A percentile compares a stretch with the other conserved stretches of the same genome.
phyloP scores from a whole-genome alignment of 768 basidiomycete species.

The Kwoniella sp. region DNA sequence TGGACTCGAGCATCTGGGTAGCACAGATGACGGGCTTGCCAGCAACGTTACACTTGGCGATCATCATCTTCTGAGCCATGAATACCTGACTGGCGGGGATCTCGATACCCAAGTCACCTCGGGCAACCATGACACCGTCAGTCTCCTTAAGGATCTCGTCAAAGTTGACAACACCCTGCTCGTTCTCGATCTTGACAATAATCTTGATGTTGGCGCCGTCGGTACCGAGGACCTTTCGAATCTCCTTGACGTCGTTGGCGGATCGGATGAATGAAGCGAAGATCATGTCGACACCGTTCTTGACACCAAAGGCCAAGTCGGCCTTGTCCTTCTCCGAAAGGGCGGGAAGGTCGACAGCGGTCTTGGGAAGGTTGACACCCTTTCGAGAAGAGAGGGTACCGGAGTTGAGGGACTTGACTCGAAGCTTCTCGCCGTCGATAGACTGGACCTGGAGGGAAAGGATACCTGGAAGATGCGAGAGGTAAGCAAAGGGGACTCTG shows the following conservation, averaged over 20 bases:
- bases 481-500: not conserved
- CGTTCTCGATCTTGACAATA: slow-evolving; percentile 99
- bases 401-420: slow-evolving; percentile 84
- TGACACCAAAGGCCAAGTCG: slow-evolving; percentile 90
- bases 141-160: slow-evolving; percentile 93
- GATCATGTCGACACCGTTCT: slow-evolving; percentile 98
- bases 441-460: slow-evolving; percentile 88
- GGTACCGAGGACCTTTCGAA: slow-evolving; percentile 88
- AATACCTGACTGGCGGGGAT: slow-evolving; percentile 99
- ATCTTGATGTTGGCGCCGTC: slow-evolving; percentile 96
- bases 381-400: slow-evolving; percentile 93
- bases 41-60: slow-evolving; percentile 95
- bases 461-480: slow-evolving; percentile 62
- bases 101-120: slow-evolving; percentile 98
- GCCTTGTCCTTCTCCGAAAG: slow-evolving; percentile 98
- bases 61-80: slow-evolving; percentile 99
- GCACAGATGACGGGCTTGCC: slow-evolving; percentile 99
- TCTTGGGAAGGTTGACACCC: slow-evolving; percentile 99
- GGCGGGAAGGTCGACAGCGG: slow-evolving; percentile 93
- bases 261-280: slow-evolving; percentile 99
- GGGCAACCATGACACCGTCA: slow-evolving; percentile 99
- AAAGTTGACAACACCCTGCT: slow-evolving; percentile 98
- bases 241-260: slow-evolving; percentile 89
- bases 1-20: slow-evolving; percentile 99
- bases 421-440: slow-evolving; percentile 77